Percentiles rank a stretch among this genome's conserved stretches.
Evolutionary conservation across 2,329 filamentous ascomycete species (phyloP).

Genomic region (Neofusicoccum ribis): DNA sequence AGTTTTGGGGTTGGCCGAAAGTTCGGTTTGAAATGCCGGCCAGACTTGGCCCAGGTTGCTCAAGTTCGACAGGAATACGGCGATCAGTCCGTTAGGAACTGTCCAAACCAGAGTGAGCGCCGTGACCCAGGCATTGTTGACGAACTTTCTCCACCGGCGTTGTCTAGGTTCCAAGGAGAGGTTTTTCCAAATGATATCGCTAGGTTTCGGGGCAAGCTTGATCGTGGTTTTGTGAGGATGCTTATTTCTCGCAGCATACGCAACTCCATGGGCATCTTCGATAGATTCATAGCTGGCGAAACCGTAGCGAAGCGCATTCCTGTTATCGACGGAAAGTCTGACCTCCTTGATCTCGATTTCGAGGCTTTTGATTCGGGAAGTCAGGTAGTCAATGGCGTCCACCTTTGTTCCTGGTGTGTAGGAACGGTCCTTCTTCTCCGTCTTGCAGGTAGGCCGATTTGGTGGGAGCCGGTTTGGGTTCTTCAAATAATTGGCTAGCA

Average conservation of each 20-base stretch:
- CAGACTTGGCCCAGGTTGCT: constrained; percentile 78
- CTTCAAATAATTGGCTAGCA: constrained; percentile 87
- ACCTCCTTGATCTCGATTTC: constrained; percentile 84
- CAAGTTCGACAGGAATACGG: constrained; percentile 88
- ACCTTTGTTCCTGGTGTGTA: constrained; percentile 70
- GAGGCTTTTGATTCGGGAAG: constrained; percentile 76
- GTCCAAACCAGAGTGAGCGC: constrained; percentile 84
- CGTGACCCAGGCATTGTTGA: constrained; percentile 82
- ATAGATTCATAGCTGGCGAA: constrained; percentile 94
- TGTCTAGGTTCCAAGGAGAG: constrained; percentile 69
- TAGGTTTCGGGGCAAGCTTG: constrained; percentile 77
- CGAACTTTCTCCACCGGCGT: constrained; percentile 69
- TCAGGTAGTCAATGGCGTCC: constrained; percentile 92
- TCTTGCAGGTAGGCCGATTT: constrained; percentile 74
- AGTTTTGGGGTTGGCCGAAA: constrained; percentile 62
- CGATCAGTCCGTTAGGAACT: constrained; percentile 89
- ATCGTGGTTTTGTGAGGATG: constrained; percentile 77
- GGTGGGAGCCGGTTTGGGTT: constrained; percentile 78
- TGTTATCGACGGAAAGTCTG: constrained; percentile 77
- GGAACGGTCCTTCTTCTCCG: constrained; percentile 74
- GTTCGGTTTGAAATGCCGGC: constrained; percentile 67
- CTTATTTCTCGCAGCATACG: constrained; percentile 77
- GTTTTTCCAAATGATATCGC: constrained; percentile 96
- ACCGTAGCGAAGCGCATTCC: constrained; percentile 85
- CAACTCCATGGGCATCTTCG: constrained; percentile 82